Evolutionary conservation across 2,329 filamentous ascomycete genomes (phyloP).

Genomic region (Paramyrothecium sp.): DNA sequence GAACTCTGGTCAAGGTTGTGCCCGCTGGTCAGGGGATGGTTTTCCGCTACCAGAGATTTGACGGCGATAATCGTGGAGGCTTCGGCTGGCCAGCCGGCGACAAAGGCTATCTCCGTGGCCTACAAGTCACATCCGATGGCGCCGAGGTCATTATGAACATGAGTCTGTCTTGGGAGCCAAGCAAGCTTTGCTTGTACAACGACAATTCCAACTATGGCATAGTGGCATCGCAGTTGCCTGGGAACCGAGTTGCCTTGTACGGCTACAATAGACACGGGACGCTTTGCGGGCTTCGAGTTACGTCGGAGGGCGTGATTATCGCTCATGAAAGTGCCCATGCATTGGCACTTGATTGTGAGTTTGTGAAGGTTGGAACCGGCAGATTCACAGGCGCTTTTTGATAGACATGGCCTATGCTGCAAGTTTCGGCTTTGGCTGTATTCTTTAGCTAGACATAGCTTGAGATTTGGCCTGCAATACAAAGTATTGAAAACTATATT

Average conservation of each 20-base stretch:
- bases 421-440: no score
- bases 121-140: background rate
- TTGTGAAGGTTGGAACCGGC: background rate
- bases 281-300: conserved; percentile 1
- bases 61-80: background rate
- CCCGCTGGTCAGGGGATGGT: conserved; percentile 2
- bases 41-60: conserved; percentile 1
- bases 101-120: conserved; percentile 3
- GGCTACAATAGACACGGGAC: conserved; percentile 1
- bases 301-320: background rate
- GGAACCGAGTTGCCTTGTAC: background rate
- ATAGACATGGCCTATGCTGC: no score
- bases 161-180: conserved; percentile 3
- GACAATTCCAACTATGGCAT: conserved; percentile 1
- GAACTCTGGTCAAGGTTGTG: conserved; percentile 1
- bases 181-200: conserved; percentile 3
- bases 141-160: conserved; percentile 1
- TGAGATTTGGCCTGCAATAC: no score
- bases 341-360: background rate
- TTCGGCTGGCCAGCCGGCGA: conserved; percentile 1
- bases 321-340: background rate
- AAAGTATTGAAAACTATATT: no score
- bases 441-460: no score
- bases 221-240: background rate
- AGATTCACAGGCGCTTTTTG: no score